Percentiles rank a stretch among this genome's conserved stretches.
phyloP scores from a whole-genome alignment of 176 grass and related monocot genomes.

The Aegilops bicornis region DNA sequence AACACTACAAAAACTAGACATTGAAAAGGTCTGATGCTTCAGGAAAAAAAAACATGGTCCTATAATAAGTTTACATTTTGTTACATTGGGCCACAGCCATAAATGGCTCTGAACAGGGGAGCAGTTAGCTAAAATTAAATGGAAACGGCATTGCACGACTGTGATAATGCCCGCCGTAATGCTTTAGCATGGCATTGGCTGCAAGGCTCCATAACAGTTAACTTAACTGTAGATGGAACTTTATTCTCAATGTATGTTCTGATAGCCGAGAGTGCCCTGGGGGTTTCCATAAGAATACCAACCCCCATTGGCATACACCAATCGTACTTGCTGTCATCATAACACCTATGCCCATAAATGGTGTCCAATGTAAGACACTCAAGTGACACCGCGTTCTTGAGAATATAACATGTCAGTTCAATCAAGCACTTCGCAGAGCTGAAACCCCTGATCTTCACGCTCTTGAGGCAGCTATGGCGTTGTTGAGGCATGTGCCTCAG shows the following conservation, averaged over 20 bases:
- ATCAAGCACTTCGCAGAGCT: neutral
- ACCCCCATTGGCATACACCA: neutral
- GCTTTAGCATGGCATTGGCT: neutral
- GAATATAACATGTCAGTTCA: conserved; percentile 2
- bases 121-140: neutral
- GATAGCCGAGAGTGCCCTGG: neutral
- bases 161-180: neutral
- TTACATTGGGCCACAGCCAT: too few species aligned
- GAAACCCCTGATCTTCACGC: neutral
- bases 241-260: neutral
- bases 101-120: too few species aligned
- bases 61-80: too few species aligned
- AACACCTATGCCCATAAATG: neutral
- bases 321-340: neutral
- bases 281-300: neutral
- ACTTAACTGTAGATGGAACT: neutral
- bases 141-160: neutral
- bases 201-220: neutral
- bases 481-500: neutral
- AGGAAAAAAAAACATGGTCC: too few species aligned
- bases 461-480: neutral
- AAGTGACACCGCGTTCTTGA: neutral
- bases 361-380: neutral
- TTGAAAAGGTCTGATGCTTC: too few species aligned
- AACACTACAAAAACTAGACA: too few species aligned